A percentile compares a stretch with the other conserved stretches of the same genome.
These are phyloP conservation scores for Ogataea trehaloabstinens DNA, from an alignment of 805 yeast genomes.

Conservation along the genomic window DNA sequence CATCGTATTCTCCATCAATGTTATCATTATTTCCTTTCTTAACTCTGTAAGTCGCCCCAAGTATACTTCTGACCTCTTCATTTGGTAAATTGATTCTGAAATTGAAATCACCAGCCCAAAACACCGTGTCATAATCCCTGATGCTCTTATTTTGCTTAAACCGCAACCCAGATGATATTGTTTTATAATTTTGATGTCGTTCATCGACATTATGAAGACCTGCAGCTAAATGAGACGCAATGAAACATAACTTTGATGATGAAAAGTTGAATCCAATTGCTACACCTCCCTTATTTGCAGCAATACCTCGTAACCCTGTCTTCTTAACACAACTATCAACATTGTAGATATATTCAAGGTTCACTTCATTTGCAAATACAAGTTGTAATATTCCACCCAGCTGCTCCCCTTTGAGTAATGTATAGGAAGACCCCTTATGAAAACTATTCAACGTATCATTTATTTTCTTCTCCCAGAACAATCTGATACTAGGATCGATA, in stretches of 20 bases:
- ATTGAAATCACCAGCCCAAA: conserved; percentile 95
- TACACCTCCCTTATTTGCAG: conserved; percentile 61
- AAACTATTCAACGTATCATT: conserved; percentile 41
- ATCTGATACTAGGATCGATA: conserved; percentile 61
- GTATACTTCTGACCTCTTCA: conserved; percentile 56
- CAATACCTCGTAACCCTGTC: conserved; percentile 92
- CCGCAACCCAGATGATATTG: conserved; percentile 66
- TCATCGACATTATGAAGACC: conserved; percentile 80
- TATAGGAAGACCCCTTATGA: conserved; percentile 33
- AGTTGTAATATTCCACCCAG: conserved; percentile 80
- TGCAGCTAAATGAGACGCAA: conserved; percentile 90
- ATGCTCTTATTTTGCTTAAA: conserved; percentile 60
- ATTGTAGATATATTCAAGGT: conserved; percentile 51
- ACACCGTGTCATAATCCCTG: conserved; percentile 75
- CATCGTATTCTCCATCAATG: conserved; percentile 1
- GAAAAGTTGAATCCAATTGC: conserved; percentile 54
- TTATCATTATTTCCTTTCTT: background rate
- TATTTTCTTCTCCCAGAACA: conserved; percentile 66
- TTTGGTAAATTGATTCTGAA: conserved; percentile 74
- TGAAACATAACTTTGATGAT: conserved; percentile 67
- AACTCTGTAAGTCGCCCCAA: conserved; percentile 6
- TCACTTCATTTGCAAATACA: conserved; percentile 59
- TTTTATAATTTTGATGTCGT: conserved; percentile 81
- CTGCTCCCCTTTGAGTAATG: conserved; percentile 69
- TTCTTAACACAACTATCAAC: conserved; percentile 76